Conservation (phyloP, 2,329 filamentous ascomycete species). For the Trichophyton schoenleinii region DNA sequence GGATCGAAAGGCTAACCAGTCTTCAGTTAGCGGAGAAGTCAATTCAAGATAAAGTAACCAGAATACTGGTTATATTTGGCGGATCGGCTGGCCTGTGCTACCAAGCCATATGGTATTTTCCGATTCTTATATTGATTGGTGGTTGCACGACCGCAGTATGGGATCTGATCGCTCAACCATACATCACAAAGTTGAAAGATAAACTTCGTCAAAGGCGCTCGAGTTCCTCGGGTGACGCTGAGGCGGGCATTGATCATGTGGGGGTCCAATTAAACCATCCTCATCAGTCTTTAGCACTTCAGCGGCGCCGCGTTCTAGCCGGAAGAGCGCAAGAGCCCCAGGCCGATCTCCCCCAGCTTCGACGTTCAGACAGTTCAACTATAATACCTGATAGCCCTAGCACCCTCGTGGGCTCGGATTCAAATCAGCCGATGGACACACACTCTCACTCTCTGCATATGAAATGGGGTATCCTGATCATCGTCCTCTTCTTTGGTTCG, state of each 20-base stretch:
- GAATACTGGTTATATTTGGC: slow-evolving; percentile 51
- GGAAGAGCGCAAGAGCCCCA: neutral
- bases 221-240: slow-evolving; percentile 11
- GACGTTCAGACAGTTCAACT: neutral
- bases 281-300: neutral
- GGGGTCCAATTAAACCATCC: slow-evolving; percentile 9
- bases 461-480: slow-evolving; percentile 19
- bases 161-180: slow-evolving; percentile 44
- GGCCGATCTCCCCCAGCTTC: neutral
- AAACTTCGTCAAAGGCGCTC: slow-evolving; percentile 14
- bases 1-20: slow-evolving; percentile 1
- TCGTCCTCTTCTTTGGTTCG: slow-evolving; percentile 39
- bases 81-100: slow-evolving; percentile 56
- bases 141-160: slow-evolving; percentile 43
- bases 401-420: neutral
- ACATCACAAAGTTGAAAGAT: slow-evolving; percentile 23
- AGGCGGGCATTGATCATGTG: slow-evolving; percentile 7
- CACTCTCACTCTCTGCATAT: slow-evolving; percentile 11
- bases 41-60: slow-evolving; percentile 51
- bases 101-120: slow-evolving; percentile 65
- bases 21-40: slow-evolving; percentile 51
- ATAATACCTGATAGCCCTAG: neutral
- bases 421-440: slow-evolving; percentile 6
- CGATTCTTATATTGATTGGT: slow-evolving; percentile 46
- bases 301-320: slow-evolving; percentile 13